phyloP scores from a whole-genome alignment of 371 early-diverging fungal species.

The Rhizopus sp. region DNA sequence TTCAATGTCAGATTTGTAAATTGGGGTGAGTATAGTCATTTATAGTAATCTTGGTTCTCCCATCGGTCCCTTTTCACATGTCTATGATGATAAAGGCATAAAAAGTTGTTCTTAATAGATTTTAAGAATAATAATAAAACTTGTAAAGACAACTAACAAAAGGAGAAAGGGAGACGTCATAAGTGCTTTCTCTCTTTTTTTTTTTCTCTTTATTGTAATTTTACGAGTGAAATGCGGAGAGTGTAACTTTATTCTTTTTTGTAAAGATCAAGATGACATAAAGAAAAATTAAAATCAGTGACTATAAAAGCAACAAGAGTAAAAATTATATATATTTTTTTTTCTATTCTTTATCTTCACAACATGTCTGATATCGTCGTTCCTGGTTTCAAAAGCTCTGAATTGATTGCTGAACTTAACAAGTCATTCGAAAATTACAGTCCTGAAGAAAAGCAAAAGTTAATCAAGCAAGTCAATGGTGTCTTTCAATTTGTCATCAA shows the following conservation, averaged over 20 bases:
- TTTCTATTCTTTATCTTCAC: not conserved
- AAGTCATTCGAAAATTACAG: conserved; percentile 35
- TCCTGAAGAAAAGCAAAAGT: conserved; percentile 37
- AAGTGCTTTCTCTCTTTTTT: too few relatives aligned
- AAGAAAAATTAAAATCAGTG: not conserved
- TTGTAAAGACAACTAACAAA: too few relatives aligned
- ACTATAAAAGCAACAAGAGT: not conserved
- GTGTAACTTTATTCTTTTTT: not conserved
- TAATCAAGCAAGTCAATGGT: conserved; percentile 69
- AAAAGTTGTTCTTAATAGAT: too few relatives aligned
- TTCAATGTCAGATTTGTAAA: too few relatives aligned
- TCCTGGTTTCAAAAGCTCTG: conserved; percentile 51
- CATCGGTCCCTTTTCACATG: too few relatives aligned
- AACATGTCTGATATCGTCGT: conserved; percentile 47
- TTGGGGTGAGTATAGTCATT: too few relatives aligned
- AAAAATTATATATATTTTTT: not conserved
- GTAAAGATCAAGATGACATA: not conserved
- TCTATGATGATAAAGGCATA: too few relatives aligned
- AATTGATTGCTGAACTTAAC: conserved; percentile 42
- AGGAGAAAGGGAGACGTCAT: too few relatives aligned
- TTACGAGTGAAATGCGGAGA: not conserved
- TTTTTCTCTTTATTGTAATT: too few relatives aligned
- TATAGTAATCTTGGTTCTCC: too few relatives aligned
- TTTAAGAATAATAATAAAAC: too few relatives aligned
- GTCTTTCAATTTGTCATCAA: conserved; percentile 85